Evolutionary conservation across 2,329 filamentous ascomycete species (phyloP).

Genomic region (Aspergillus terreus): DNA sequence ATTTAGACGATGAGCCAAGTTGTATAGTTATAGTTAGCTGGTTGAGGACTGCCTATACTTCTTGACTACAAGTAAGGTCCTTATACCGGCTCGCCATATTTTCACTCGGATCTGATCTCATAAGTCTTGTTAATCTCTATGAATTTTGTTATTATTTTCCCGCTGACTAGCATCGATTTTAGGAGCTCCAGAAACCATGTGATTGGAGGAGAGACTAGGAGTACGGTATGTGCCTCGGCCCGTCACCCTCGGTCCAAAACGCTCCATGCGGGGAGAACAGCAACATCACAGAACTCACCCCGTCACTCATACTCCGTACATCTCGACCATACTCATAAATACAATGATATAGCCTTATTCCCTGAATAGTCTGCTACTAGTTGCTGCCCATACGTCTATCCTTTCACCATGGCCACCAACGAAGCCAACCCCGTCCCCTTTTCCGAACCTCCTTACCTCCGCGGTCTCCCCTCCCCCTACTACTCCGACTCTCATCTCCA

Average conservation of each 20-base stretch:
- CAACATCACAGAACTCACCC: neutral
- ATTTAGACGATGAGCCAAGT: too few relatives aligned
- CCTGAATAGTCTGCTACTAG: too few relatives aligned
- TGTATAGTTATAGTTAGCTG: too few relatives aligned
- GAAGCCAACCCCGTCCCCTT: slow-evolving; percentile 53
- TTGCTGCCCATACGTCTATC: neutral
- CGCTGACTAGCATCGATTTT: neutral
- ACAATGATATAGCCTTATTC: too few relatives aligned
- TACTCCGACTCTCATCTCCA: slow-evolving; percentile 62
- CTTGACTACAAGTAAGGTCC: too few relatives aligned
- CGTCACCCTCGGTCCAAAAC: neutral
- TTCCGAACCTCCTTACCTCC: slow-evolving; percentile 68
- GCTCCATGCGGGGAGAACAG: neutral
- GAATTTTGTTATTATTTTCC: too few relatives aligned
- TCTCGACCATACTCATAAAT: too few relatives aligned
- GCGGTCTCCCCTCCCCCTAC: slow-evolving; percentile 67
- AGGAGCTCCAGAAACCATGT: neutral
- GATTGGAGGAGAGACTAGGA: neutral
- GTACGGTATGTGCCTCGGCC: neutral
- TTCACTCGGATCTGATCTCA: too few relatives aligned
- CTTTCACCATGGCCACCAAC: neutral
- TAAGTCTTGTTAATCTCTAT: too few relatives aligned
- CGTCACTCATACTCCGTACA: neutral
- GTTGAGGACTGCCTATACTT: too few relatives aligned
- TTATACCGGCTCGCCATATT: too few relatives aligned